Evolutionary conservation across 768 basidiomycete genomes (phyloP).

Genomic region (Kwoniella shandongensis): DNA sequence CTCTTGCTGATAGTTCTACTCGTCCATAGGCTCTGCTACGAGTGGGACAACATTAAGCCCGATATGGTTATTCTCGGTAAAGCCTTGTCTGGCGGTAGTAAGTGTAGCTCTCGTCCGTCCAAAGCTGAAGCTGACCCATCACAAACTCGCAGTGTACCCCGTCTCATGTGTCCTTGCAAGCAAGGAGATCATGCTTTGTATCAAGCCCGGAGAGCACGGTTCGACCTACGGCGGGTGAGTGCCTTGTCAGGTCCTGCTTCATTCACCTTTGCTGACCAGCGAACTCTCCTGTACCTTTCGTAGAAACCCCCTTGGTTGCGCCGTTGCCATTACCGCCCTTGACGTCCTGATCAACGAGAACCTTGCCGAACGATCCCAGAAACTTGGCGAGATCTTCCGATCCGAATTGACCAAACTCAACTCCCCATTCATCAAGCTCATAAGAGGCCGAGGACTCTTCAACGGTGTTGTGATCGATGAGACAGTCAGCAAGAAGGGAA

Average conservation of each 20-base stretch:
- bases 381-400: constrained; percentile 80
- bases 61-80: constrained; percentile 93
- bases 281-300: constrained; percentile 3
- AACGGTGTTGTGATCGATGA: constrained; percentile 95
- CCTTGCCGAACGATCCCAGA: constrained; percentile 74
- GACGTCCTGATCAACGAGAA: constrained; percentile 86
- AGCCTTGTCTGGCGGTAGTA: constrained; percentile 91
- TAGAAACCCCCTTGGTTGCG: constrained; percentile 91
- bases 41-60: constrained; percentile 83
- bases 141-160: constrained; percentile 69
- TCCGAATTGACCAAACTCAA: constrained; percentile 53
- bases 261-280: not conserved
- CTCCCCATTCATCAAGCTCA: constrained; percentile 68
- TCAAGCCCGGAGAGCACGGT: constrained; percentile 92
- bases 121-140: constrained; percentile 1
- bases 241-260: not conserved
- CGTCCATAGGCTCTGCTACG: constrained; percentile 66
- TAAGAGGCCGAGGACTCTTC: constrained; percentile 82
- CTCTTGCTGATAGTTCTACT: constrained; percentile 1
- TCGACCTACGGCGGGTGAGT: constrained; percentile 90
- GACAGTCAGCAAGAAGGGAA: constrained; percentile 67
- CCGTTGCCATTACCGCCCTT: constrained; percentile 90
- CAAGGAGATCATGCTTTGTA: constrained; percentile 89
- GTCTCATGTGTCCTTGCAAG: constrained; percentile 92
- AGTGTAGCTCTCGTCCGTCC: constrained; percentile 52